Evolutionary conservation across 1,284 basidiomycete genomes (phyloP), one percentile per base, ranked within the genome.

Genomic region (Papiliotrema terrestris): DNA sequence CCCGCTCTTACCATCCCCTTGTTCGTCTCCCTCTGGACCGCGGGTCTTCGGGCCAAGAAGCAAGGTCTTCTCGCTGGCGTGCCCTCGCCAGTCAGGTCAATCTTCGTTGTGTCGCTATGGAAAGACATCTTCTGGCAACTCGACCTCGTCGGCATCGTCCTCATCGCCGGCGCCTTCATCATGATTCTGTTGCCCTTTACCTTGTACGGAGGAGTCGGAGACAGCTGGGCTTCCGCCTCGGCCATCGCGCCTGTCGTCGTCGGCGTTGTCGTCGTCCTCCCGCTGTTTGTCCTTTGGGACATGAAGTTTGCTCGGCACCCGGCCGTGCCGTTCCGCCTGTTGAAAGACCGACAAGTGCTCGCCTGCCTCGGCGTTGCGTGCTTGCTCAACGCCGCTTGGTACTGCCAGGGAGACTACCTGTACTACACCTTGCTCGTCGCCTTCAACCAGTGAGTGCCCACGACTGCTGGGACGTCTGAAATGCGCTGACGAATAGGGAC

Each of bases 151-250:
- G 78, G 78, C 25, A 60, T 78, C 45, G 57, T 77, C 49, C 63
- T 79, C 35, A 54, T 77, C 32, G 71, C 73, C 23, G 74, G 67
- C 8, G 58, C 65, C 3, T 68, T 78, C 37, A 65, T 69, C 3
- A 63, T 77, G n/a, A 74, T 79, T 57, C 67, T 79, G 11, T 61
- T 78, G 0, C 78, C 78, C 0, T 69, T 79, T 54, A 74, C 76
- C 5, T 67, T 79, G 29, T 76, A 76, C 1, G 75, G 74, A 1
- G 71, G 72, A 11, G 51, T 59, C 0, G 58, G 52, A 14, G 55
- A 53, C 25, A 57, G 59, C 35, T 78, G 77, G 75, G 51, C 56
- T 22, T 62, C 66, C 2, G 71, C 72, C 1, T 60, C 71, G 45
- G 69, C 76, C 59, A 77, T 79, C 52, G 71, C 65, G 8, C 75